Percentiles rank a stretch among this genome's conserved stretches.
Conservation (phyloP, 2,329 filamentous ascomycete genomes). For the Cyanodermella asteris region DNA sequence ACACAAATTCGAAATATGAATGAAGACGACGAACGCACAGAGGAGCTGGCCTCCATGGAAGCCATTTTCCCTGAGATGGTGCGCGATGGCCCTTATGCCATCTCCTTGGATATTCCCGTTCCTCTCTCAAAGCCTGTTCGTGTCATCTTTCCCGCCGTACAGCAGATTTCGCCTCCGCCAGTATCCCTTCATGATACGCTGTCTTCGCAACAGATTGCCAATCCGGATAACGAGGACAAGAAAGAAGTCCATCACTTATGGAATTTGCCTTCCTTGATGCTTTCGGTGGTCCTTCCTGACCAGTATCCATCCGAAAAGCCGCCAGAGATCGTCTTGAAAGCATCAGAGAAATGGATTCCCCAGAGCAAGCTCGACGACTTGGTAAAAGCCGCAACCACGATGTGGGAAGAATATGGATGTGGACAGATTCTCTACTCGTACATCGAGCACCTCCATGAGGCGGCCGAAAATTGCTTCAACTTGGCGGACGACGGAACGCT, state of each 20-base stretch:
- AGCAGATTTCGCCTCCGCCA: no score
- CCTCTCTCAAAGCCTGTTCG: no score
- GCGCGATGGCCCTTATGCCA: constrained; percentile 25
- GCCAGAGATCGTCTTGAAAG: constrained; percentile 27
- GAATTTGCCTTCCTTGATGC: constrained; percentile 32
- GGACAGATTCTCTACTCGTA: constrained; percentile 39
- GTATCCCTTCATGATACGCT: no score
- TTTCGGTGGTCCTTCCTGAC: constrained; percentile 30
- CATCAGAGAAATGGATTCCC: constrained; percentile 31
- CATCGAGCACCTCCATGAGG: constrained; percentile 40
- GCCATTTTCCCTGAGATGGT: constrained; percentile 41
- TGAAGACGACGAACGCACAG: constrained; percentile 37
- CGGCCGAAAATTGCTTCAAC: constrained; percentile 38
- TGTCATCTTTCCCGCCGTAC: no score
- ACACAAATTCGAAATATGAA: no score
- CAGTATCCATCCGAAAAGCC: constrained; percentile 32
- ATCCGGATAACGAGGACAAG: constrained; percentile 6
- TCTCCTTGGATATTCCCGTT: constrained; percentile 33
- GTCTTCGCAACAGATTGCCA: no score
- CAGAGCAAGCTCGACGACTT: constrained; percentile 21
- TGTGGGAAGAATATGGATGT: constrained; percentile 40
- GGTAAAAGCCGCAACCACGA: constrained; percentile 21
- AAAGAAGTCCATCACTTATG: constrained; percentile 25
- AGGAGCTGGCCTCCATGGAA: constrained; percentile 36
- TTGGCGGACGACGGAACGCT: constrained; percentile 19